Base-by-base conservation (phyloP, 345 rosid species). In the Lepidium didymum region DNA sequence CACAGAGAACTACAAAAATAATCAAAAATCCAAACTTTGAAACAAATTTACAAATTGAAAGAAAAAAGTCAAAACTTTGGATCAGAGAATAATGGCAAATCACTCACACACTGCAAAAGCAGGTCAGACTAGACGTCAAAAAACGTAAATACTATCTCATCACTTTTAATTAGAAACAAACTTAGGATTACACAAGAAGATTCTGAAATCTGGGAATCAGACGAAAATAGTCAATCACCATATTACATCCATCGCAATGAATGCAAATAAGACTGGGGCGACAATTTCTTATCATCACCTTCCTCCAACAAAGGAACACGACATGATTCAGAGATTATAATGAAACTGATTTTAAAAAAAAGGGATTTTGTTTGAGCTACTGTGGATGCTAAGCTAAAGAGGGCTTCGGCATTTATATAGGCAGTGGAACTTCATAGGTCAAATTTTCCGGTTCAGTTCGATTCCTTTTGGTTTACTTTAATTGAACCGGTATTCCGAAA, bases 231-330 rank as follows among this genome's bases (percentile, higher is more conserved):
- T 88, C 93, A 79, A 85, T 91, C 97, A 88, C 88, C 96, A 91
- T 36, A 15, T 75, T 80, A 79, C 87, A 85, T 3, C 60, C 62
- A 51, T 72, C 62, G 16, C 0, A 25, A 49, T 7, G 38, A 51
- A 78, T 72, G 87, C 91, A 84, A 62, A 49, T 86, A 88, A 88
- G 91, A 86, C 97, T 88, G 93, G 97, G 92, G 97, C 96, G 91
- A 91, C 97, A 88, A 67, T 33, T 40, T 1, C 34, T 3, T 55
- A 80, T 86, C 96, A 88, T 91, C 96, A 84, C 64, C 68, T 85
- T 72, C 61, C 1, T 3, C 5, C 15, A 11, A 27, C 0, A 25
- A 15, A 8, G n/a, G 38, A 14, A 6, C 38, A 35, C 16, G 34
- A 2, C 41, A 29, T 18, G 19, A 38, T 7, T 1, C 51, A 29